Base-by-base conservation (phyloP, 805 yeast genomes). In the Kodamaea laetipori region DNA sequence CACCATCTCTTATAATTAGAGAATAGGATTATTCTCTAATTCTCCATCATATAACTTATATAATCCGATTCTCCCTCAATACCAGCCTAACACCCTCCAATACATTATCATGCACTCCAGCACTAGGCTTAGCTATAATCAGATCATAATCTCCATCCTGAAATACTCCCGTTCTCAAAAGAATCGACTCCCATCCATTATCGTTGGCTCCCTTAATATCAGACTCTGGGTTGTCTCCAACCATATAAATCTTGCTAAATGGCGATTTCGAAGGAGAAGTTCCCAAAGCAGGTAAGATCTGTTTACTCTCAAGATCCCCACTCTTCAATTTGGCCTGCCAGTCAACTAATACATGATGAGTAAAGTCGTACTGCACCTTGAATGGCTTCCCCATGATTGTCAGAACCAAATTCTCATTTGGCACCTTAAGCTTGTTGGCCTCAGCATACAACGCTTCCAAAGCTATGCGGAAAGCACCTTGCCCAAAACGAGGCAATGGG, bases 161-260 rank as follows among this genome's bases (percentile, higher is more conserved):
- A 60, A 80, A 94, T 4, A 94, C 98, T 0, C 99, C 99, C 0
- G 97, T 86, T 49, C 82, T 73, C 18, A 94, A 88, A 35, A 94
- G 74, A 27, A 89, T 77, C 9, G 94, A 82, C 38, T 84, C 80
- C 98, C 98, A 94, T 3, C 97, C 96, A 58, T 83, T 82, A 39
- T 71, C 69, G 54, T 85, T 83, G 4, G 96, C 99, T 0, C 99
- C 99, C 44, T 76, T 74, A 42, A 94, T 94, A 60, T 94, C 99
- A 39, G 90, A 80, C 21, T 84, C 94, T 3, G 97, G 98, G 62
- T 94, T 94, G 65, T 94, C 99, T 21, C 99, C 99, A 26, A 94
- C 88, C 99, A 94, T 94, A 66, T 75, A 90, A 1, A 94, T 84
- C n/a, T 75, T 64, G 27, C 71, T 67, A 53, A 85, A 66, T 5